These are phyloP conservation scores for Physcia stellaris DNA, from an alignment of 495 filamentous ascomycete genomes.

Conservation along the genomic window DNA sequence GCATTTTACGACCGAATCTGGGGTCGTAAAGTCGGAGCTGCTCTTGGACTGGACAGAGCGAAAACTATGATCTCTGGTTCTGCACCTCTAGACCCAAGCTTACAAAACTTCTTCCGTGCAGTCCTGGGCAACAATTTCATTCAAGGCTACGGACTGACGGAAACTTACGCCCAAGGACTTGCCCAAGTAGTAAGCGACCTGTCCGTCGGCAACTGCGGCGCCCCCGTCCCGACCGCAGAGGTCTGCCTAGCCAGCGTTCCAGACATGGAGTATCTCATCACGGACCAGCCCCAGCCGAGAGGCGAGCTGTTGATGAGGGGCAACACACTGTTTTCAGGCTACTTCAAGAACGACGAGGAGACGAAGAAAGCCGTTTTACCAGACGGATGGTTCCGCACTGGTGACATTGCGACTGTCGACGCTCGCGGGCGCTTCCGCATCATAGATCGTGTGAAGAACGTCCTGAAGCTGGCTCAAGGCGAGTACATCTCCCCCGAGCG, in stretches of 20 bases:
- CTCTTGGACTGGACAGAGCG: constrained; percentile 63
- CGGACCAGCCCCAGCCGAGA: constrained; percentile 85
- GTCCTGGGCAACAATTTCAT: constrained; percentile 65
- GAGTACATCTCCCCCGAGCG: constrained; percentile 97
- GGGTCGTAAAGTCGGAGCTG: constrained; percentile 74
- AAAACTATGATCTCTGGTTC: constrained; percentile 74
- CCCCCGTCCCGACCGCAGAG: constrained; percentile 51
- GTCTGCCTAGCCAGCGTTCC: constrained; percentile 74
- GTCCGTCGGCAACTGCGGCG: constrained; percentile 69
- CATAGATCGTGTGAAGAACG: constrained; percentile 95
- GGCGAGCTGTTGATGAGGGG: constrained; percentile 83
- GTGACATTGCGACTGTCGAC: constrained; percentile 79
- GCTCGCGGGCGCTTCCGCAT: constrained; percentile 77
- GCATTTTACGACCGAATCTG: constrained; percentile 84
- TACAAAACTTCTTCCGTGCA: constrained; percentile 80
- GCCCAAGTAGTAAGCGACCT: constrained; percentile 59
- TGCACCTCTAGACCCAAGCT: constrained; percentile 74
- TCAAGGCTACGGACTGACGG: constrained; percentile 91
- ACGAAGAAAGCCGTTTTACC: constrained; percentile 67
- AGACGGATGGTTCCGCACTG: constrained; percentile 96
- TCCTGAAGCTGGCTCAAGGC: constrained; percentile 92
- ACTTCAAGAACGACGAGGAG: constrained; percentile 79
- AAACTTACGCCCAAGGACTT: constrained; percentile 72
- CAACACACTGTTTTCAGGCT: constrained; percentile 62
- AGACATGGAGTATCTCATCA: constrained; percentile 85